phyloP scores from a whole-genome alignment of 345 rosid species.

The Corymbia maculata region DNA sequence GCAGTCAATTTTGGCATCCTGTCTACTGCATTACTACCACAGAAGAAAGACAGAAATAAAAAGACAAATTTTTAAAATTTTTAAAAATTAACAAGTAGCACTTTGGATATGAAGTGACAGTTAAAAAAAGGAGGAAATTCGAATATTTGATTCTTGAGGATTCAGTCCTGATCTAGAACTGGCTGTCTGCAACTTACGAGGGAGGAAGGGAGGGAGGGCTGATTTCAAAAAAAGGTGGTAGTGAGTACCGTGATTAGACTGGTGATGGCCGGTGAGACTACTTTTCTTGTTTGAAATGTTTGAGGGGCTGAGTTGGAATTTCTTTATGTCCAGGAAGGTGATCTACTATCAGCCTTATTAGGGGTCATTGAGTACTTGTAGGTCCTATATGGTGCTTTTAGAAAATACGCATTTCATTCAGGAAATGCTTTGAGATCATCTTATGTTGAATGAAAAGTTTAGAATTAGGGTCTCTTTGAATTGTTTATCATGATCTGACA shows the following conservation, averaged over 20 bases:
- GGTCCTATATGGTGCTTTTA: background rate
- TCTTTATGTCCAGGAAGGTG: background rate
- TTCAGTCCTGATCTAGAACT: background rate
- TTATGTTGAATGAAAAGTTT: background rate
- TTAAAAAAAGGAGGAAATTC: background rate
- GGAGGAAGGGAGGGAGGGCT: background rate
- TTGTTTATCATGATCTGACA: background rate
- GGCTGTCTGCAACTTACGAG: background rate
- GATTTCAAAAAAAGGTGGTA: background rate
- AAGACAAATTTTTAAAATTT: background rate
- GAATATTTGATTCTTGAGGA: background rate
- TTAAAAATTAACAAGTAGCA: background rate
- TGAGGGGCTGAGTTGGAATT: background rate
- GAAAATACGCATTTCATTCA: background rate
- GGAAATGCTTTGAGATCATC: background rate
- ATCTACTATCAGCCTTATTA: background rate
- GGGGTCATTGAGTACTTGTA: background rate
- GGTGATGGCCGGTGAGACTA: background rate
- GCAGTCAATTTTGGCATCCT: background rate
- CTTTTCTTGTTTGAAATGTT: background rate
- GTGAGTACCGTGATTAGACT: background rate
- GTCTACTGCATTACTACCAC: background rate
- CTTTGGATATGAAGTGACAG: background rate
- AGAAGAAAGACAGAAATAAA: background rate
- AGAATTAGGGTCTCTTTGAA: background rate